A percentile compares a stretch with the other conserved stretches of the same genome.
Conservation (phyloP, 1,284 basidiomycete genomes). For the Dichomitus squalens region DNA sequence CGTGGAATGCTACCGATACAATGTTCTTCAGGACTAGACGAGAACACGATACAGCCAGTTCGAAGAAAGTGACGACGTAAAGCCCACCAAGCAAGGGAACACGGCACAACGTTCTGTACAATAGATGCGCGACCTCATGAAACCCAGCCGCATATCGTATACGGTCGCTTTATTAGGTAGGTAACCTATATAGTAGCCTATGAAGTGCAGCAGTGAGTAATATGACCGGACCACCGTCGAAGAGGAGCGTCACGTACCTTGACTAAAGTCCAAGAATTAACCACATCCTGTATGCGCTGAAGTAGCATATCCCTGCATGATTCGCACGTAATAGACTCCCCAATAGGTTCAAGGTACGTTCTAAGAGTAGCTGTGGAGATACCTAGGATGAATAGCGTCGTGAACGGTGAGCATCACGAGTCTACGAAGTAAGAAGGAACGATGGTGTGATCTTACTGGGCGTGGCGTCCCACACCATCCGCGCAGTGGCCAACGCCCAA, state of each 20-base stretch:
- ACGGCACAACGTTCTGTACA: too few species aligned
- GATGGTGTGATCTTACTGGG: conserved; percentile 29
- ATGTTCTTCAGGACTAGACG: too few species aligned
- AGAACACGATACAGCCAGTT: too few species aligned
- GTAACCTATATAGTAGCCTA: background rate
- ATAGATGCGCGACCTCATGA: too few species aligned
- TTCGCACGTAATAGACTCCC: conserved; percentile 35
- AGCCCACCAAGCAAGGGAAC: too few species aligned
- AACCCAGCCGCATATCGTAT: too few species aligned
- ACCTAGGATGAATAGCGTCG: conserved; percentile 21
- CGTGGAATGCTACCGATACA: too few species aligned
- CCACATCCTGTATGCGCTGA: conserved; percentile 62
- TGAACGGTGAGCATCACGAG: conserved; percentile 5
- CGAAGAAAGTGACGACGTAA: too few species aligned
- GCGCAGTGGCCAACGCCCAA: conserved; percentile 39
- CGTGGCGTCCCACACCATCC: conserved; percentile 39
- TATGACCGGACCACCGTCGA: background rate
- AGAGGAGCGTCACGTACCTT: conserved; percentile 46
- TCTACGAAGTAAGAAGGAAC: background rate
- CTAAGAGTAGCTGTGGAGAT: conserved; percentile 30
- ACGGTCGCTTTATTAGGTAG: too few species aligned
- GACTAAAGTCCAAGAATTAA: conserved; percentile 71
- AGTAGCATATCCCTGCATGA: conserved; percentile 58
- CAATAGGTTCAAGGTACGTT: conserved; percentile 30
- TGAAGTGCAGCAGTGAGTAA: background rate